These are phyloP conservation scores for Colletotrichum melonis DNA, from an alignment of 2,329 filamentous ascomycete species.

Conservation along the genomic window DNA sequence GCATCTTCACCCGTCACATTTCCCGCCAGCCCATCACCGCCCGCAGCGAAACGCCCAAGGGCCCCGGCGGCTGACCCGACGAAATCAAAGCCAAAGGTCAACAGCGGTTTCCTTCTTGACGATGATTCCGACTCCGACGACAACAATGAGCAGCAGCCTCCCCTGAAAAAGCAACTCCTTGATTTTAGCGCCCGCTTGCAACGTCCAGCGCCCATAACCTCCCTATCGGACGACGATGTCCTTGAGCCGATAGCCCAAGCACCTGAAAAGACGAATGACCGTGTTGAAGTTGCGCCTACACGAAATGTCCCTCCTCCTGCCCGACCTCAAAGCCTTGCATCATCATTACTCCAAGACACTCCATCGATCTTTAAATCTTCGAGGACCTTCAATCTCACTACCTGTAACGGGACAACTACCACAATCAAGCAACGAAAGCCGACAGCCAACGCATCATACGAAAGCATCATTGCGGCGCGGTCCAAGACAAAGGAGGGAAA, in stretches of 20 bases:
- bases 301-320: neutral
- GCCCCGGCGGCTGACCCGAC: constrained; percentile 48
- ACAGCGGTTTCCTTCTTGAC: constrained; percentile 53
- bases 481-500: constrained; percentile 75
- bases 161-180: constrained; percentile 36
- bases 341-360: constrained; percentile 32
- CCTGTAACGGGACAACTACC: constrained; percentile 67
- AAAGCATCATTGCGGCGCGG: constrained; percentile 74
- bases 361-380: constrained; percentile 28
- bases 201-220: constrained; percentile 1
- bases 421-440: constrained; percentile 66
- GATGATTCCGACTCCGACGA: constrained; percentile 46
- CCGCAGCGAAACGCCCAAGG: constrained; percentile 48
- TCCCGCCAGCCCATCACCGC: constrained; percentile 60
- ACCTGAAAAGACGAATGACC: neutral
- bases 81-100: constrained; percentile 43
- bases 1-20: constrained; percentile 70
- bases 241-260: neutral
- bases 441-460: constrained; percentile 64
- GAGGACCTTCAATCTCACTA: constrained; percentile 56
- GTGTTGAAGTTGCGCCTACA: neutral
- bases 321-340: neutral
- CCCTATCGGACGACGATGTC: neutral
- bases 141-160: constrained; percentile 35
- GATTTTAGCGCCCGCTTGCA: constrained; percentile 22